Evolutionary conservation across 2,329 filamentous ascomycete genomes (phyloP).

Genomic region (Xylaria sp.): DNA sequence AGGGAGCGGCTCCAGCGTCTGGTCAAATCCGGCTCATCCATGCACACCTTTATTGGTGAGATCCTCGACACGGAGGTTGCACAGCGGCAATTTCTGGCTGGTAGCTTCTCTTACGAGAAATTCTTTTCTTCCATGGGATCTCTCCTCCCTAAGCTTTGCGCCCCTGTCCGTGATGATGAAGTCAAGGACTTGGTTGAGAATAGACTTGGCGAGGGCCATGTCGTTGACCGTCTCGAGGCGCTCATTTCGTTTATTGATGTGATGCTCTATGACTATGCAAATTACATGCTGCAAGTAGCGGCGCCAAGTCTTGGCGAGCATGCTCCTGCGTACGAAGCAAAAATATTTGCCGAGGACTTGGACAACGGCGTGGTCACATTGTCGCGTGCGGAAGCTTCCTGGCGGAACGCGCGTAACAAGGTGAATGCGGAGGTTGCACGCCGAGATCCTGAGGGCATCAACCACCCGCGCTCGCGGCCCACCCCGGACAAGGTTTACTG

Average conservation of each 20-base stretch:
- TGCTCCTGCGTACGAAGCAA: slow-evolving; percentile 73
- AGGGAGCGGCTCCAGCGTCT: slow-evolving; percentile 73
- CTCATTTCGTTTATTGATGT: slow-evolving; percentile 76
- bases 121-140: slow-evolving; percentile 78
- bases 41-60: slow-evolving; percentile 75
- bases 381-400: slow-evolving; percentile 64
- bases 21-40: slow-evolving; percentile 69
- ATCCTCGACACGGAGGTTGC: slow-evolving; percentile 75
- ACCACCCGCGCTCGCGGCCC: slow-evolving; percentile 63
- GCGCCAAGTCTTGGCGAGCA: slow-evolving; percentile 73
- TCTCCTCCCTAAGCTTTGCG: slow-evolving; percentile 77
- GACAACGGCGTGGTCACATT: slow-evolving; percentile 58
- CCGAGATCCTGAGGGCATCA: slow-evolving; percentile 69
- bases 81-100: slow-evolving; percentile 67
- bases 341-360: slow-evolving; percentile 68
- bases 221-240: slow-evolving; percentile 76
- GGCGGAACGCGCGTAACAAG: slow-evolving; percentile 65
- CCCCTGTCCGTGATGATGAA: slow-evolving; percentile 77
- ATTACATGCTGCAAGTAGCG: slow-evolving; percentile 74
- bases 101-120: slow-evolving; percentile 78
- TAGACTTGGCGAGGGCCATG: slow-evolving; percentile 60
- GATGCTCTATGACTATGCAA: slow-evolving; percentile 80
- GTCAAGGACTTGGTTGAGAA: slow-evolving; percentile 70
- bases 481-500: slow-evolving; percentile 73
- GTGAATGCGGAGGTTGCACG: slow-evolving; percentile 67